Conservation (phyloP, 805 yeast genomes). For the Teunomyces gatunensis region DNA sequence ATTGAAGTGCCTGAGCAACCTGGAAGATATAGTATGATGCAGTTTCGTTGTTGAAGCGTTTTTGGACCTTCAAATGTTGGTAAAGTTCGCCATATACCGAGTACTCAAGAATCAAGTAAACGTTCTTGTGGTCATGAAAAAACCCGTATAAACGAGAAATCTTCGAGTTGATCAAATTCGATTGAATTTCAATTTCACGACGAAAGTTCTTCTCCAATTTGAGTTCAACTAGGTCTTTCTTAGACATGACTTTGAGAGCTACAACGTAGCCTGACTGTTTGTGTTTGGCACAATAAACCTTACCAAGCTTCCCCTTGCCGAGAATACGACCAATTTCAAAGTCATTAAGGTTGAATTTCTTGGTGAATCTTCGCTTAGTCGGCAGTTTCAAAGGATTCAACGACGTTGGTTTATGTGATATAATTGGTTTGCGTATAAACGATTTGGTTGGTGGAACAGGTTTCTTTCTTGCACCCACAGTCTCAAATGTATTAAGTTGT, state of each 20-base stretch:
- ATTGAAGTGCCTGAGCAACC: slow-evolving; percentile 73
- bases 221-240: slow-evolving; percentile 68
- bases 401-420: neutral
- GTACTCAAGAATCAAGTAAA: slow-evolving; percentile 81
- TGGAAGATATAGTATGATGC: slow-evolving; percentile 83
- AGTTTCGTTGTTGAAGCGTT: slow-evolving; percentile 65
- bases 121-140: slow-evolving; percentile 77
- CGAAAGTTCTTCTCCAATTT: slow-evolving; percentile 83
- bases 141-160: slow-evolving; percentile 80
- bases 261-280: slow-evolving; percentile 72
- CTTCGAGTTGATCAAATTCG: slow-evolving; percentile 72
- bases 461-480: neutral
- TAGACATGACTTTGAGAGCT: slow-evolving; percentile 90
- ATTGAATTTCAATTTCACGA: slow-evolving; percentile 89
- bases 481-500: slow-evolving; percentile 13
- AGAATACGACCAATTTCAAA: slow-evolving; percentile 85
- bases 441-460: neutral
- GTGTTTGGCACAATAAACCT: slow-evolving; percentile 85
- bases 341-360: slow-evolving; percentile 44
- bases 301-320: slow-evolving; percentile 93
- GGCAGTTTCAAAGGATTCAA: slow-evolving; percentile 2
- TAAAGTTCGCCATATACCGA: slow-evolving; percentile 86
- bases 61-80: slow-evolving; percentile 60
- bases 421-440: neutral
- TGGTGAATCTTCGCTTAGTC: slow-evolving; percentile 1